Conservation (phyloP, 306 rosid species). For the Rosa rugosa region DNA sequence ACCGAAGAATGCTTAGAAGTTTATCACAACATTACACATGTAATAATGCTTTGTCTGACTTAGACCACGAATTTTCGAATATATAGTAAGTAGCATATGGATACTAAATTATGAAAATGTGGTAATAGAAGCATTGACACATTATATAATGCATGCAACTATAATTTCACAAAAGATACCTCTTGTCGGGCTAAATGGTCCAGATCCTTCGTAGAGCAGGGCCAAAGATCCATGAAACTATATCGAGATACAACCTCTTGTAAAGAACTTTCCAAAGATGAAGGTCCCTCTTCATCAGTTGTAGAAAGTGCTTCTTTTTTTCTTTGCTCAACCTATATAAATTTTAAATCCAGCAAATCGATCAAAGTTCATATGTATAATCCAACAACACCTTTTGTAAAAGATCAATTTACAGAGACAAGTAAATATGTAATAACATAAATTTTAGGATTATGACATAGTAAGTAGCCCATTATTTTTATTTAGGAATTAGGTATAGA, state of each 20-base stretch:
- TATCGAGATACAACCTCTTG: conserved; percentile 90
- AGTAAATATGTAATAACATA: neutral
- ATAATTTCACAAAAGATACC: conserved; percentile 43
- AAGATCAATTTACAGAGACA: neutral
- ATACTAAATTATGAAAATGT: neutral
- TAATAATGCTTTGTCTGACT: neutral
- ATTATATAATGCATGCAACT: neutral
- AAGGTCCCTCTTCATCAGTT: conserved; percentile 63
- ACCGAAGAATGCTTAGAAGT: neutral
- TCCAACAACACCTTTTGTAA: neutral
- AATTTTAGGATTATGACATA: neutral
- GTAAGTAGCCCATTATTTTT: neutral
- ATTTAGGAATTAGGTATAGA: neutral
- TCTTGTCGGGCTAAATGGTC: conserved; percentile 80
- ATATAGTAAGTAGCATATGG: neutral
- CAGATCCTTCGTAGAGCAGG: conserved; percentile 78
- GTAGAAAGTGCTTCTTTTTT: conserved; percentile 80
- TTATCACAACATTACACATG: neutral
- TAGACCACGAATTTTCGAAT: neutral
- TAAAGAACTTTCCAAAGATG: conserved; percentile 62
- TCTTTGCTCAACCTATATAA: conserved; percentile 82
- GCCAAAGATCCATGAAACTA: conserved; percentile 96
- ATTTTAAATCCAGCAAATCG: conserved; percentile 2
- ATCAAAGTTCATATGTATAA: neutral
- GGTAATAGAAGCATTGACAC: neutral